phyloP scores from a whole-genome alignment of 768 basidiomycete genomes.

The Naganishia antarctica region DNA sequence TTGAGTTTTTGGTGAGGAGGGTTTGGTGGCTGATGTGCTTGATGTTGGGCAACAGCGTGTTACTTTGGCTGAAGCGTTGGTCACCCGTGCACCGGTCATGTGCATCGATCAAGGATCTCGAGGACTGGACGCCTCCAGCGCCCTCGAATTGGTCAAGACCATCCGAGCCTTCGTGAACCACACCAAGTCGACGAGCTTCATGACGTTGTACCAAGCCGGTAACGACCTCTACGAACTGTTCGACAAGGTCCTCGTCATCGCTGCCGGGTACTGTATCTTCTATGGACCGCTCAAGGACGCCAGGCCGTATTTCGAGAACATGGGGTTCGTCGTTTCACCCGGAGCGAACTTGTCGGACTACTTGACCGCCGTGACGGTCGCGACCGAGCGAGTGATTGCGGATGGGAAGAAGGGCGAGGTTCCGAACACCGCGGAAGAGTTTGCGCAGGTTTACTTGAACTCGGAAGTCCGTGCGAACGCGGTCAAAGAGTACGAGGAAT shows the following conservation, averaged over 20 bases:
- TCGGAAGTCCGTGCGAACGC: neutral
- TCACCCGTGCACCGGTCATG: slow-evolving; percentile 22
- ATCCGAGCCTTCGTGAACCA: slow-evolving; percentile 29
- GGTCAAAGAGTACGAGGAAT: slow-evolving; percentile 16
- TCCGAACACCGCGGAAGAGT: slow-evolving; percentile 32
- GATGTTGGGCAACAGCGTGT: slow-evolving; percentile 17
- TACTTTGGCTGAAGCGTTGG: slow-evolving; percentile 28
- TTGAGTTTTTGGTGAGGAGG: neutral
- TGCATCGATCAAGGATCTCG: slow-evolving; percentile 30
- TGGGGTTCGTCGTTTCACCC: slow-evolving; percentile 27
- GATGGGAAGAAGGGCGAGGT: slow-evolving; percentile 35
- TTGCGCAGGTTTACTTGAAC: slow-evolving; percentile 2
- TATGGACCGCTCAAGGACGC: slow-evolving; percentile 29
- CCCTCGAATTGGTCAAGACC: slow-evolving; percentile 25
- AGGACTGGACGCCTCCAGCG: slow-evolving; percentile 32
- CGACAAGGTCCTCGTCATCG: slow-evolving; percentile 34
- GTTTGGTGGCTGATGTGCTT: slow-evolving; percentile 1
- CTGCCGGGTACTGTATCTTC: slow-evolving; percentile 28
- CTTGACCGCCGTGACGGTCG: slow-evolving; percentile 26
- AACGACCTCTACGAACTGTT: slow-evolving; percentile 31
- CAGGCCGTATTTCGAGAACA: slow-evolving; percentile 28
- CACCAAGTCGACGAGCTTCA: slow-evolving; percentile 21
- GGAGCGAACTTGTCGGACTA: slow-evolving; percentile 32
- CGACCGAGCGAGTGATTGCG: slow-evolving; percentile 23
- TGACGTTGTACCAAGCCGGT: slow-evolving; percentile 29